These are phyloP conservation scores for Hanseniaspora guilliermondii DNA, from an alignment of 805 yeast species.

Conservation along the genomic window DNA sequence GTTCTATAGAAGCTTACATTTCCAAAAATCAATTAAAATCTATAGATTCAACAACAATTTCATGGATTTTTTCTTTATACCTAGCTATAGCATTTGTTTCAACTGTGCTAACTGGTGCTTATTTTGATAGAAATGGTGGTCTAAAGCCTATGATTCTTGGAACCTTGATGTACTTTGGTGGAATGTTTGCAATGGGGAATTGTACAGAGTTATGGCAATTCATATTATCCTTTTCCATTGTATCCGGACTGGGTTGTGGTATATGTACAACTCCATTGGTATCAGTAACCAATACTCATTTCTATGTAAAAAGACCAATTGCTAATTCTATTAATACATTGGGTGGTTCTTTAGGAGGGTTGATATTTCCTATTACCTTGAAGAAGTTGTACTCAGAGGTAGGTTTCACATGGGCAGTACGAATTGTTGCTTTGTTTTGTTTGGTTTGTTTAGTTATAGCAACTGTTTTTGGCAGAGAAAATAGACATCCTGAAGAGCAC, in stretches of 20 bases:
- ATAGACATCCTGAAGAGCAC: slow-evolving; percentile 17
- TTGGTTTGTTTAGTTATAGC: slow-evolving; percentile 30
- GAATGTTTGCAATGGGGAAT: slow-evolving; percentile 47
- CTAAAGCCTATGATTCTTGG: slow-evolving; percentile 35
- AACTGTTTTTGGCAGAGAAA: slow-evolving; percentile 31
- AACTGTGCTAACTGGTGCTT: slow-evolving; percentile 43
- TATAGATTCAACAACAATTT: slow-evolving; percentile 38
- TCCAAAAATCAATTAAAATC: slow-evolving; percentile 40
- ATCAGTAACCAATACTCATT: slow-evolving; percentile 57
- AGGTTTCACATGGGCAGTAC: slow-evolving; percentile 50
- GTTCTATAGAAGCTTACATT: slow-evolving; percentile 56
- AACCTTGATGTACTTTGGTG: slow-evolving; percentile 35
- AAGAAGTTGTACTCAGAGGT: slow-evolving; percentile 37
- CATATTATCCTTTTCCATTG: slow-evolving; percentile 44
- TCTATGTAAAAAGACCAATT: slow-evolving; percentile 43
- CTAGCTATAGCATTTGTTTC: slow-evolving; percentile 40
- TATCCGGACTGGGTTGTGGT: slow-evolving; percentile 49
- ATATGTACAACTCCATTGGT: slow-evolving; percentile 49
- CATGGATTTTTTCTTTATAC: slow-evolving; percentile 60
- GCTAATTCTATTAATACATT: slow-evolving; percentile 40
- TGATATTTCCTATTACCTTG: slow-evolving; percentile 42
- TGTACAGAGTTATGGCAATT: slow-evolving; percentile 47
- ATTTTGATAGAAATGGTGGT: slow-evolving; percentile 54
- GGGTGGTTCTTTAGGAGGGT: slow-evolving; percentile 49
- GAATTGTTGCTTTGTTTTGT: slow-evolving; percentile 40